Evolutionary conservation across 352 stramenopile species (phyloP), one percentile per base, ranked within the genome.

Genomic region (Phytophthora capsici): DNA sequence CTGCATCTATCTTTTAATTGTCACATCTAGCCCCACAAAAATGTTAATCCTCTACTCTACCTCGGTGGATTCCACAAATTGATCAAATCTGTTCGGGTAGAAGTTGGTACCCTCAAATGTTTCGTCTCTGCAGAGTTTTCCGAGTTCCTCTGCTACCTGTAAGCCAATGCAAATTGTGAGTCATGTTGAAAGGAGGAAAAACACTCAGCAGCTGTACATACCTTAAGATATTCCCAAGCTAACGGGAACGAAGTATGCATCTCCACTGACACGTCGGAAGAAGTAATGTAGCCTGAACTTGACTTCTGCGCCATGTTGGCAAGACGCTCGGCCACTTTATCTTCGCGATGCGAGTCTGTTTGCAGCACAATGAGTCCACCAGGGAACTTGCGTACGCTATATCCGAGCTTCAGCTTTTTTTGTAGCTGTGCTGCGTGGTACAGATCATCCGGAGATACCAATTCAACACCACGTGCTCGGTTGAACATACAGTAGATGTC

Each of bases 401-500:
- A 97, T 14, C 95, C 95, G 7, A 99, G 84, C 9, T 73, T 69
- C 8, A 97, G 68, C 30, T 78, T 81, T 69, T 92, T 89, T 56
- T 98, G 90, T 52, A 97, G 69, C 40, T 83, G 52, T 28, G 89
- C 82, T 23, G 95, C 96, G 36, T 98, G 88, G 41, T 98, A 92
- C 17, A 99, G 71, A 88, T 99, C 97, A 47, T 99, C 95, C 0
- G 98, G 98, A 23, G 97, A 99, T 46, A 99, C 91, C 37, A 99
- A 78, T 66, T 99, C 97, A 3, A 98, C 97, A 4, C 96, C 98
- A 4, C 97, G 87, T 22, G 97, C 97, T 57, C 97, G 89, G 82
- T 99, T 99, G 62, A 99, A 99, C 58, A 99, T 90, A 69, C 96
- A 99, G 77, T 99, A 99, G 44, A 99, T 95, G 84, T 99, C 98